Percentiles rank a stretch among this genome's conserved stretches.
Conservation (phyloP, 2,329 filamentous ascomycete genomes). For the Arthrobotrys megalospora region DNA sequence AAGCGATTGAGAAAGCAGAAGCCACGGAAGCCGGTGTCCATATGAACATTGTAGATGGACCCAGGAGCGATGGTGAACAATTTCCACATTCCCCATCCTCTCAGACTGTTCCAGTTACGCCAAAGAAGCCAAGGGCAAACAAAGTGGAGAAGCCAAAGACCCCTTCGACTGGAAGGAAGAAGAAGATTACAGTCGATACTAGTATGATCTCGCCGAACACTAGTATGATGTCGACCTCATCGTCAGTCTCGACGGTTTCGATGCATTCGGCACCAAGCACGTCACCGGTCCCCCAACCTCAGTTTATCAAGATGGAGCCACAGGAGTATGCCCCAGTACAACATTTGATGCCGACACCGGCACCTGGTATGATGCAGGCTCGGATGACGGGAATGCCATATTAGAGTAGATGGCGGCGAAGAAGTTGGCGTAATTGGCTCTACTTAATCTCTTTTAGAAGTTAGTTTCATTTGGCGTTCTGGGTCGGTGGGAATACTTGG, state of each 20-base stretch:
- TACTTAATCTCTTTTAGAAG: constrained; percentile 1
- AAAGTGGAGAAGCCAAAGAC: constrained; percentile 56
- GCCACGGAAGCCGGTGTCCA: constrained; percentile 28
- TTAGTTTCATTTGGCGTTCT: constrained; percentile 31
- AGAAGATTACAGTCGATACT: constrained; percentile 42
- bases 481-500: constrained; percentile 3
- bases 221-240: constrained; percentile 40
- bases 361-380: constrained; percentile 16
- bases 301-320: constrained; percentile 44
- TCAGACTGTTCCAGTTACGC: constrained; percentile 37
- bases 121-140: constrained; percentile 55
- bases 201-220: constrained; percentile 39
- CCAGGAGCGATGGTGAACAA: constrained; percentile 41
- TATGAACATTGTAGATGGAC: constrained; percentile 22
- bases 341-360: constrained; percentile 11
- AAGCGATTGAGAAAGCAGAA: constrained; percentile 59
- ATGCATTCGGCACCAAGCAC: constrained; percentile 35
- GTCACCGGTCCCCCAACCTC: constrained; percentile 19
- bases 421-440: too few relatives aligned
- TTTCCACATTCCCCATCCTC: constrained; percentile 19
- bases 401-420: not conserved
- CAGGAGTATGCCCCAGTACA: constrained; percentile 35
- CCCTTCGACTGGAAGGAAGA: constrained; percentile 46
- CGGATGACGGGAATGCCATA: constrained; percentile 46
- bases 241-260: not conserved